These are phyloP conservation scores for Tetragonia tetragonoides DNA, from an alignment of 148 eudicot species.

Conservation along the genomic window DNA sequence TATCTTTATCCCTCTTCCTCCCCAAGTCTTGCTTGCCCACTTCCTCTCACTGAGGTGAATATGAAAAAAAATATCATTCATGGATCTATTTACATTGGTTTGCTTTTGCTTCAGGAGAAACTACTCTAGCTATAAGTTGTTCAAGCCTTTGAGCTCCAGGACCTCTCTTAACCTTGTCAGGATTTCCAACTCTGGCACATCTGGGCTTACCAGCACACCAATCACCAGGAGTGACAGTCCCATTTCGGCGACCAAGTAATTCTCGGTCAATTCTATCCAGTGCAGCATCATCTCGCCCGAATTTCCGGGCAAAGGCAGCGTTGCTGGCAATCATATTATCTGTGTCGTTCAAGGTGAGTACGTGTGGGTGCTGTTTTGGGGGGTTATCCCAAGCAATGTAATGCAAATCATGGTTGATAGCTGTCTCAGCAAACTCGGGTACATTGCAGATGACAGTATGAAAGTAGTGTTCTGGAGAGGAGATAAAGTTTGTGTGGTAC, in stretches of 20 bases:
- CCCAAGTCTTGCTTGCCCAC: background rate
- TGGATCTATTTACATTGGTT: conserved; percentile 63
- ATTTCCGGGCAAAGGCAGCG: conserved; percentile 88
- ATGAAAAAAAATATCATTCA: background rate
- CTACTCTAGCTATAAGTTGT: conserved; percentile 43
- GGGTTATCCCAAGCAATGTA: conserved; percentile 90
- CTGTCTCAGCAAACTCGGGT: conserved; percentile 61
- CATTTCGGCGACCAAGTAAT: conserved; percentile 57
- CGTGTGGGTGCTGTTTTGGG: conserved; percentile 82
- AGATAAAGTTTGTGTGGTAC: conserved; percentile 90
- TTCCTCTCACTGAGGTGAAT: background rate
- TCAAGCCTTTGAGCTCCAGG: conserved; percentile 72
- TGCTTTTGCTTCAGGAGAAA: conserved; percentile 34
- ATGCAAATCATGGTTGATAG: conserved; percentile 84
- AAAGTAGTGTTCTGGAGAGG: conserved; percentile 94
- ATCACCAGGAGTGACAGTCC: conserved; percentile 79
- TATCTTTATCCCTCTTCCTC: background rate
- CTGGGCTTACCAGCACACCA: conserved; percentile 74
- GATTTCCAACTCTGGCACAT: conserved; percentile 64
- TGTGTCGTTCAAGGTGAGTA: conserved; percentile 56
- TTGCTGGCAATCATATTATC: conserved; percentile 57
- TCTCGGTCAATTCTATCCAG: conserved; percentile 71
- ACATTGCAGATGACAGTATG: conserved; percentile 88
- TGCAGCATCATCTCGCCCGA: conserved; percentile 50
- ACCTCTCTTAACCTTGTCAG: conserved; percentile 55